Percentiles rank a stretch among this genome's conserved stretches.
These are phyloP conservation scores for Rhododendron vialii DNA, from an alignment of 148 eudicot genomes.

Conservation along the genomic window DNA sequence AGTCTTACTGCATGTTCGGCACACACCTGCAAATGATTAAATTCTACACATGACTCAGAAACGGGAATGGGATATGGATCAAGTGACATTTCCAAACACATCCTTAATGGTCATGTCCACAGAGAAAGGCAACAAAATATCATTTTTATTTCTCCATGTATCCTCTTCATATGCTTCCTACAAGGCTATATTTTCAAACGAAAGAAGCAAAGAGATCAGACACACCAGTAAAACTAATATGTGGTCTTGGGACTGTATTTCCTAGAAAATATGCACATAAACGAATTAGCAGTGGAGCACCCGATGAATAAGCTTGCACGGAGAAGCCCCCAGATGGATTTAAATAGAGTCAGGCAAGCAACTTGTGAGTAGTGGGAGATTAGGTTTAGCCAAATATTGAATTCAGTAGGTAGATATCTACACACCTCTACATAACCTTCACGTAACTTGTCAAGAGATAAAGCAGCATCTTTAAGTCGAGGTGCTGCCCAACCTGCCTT, in stretches of 20 bases:
- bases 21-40: not conserved
- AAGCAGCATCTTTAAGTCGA: conserved; percentile 89
- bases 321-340: not conserved
- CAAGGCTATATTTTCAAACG: not conserved
- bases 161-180: not conserved
- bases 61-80: not conserved
- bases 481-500: conserved; percentile 96
- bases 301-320: not conserved
- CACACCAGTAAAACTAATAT: not conserved
- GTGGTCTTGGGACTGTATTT: not conserved
- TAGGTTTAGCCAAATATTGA: not conserved
- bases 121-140: not conserved
- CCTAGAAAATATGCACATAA: not conserved
- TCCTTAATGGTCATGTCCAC: not conserved
- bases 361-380: no score
- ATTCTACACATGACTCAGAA: not conserved
- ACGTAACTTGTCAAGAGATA: conserved; percentile 84
- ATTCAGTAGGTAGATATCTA: not conserved
- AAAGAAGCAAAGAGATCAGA: not conserved
- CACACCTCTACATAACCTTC: conserved; percentile 90
- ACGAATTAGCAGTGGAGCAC: not conserved
- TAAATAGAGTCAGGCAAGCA: not conserved
- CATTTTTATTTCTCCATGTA: not conserved
- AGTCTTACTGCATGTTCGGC: not conserved
- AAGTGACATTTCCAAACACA: not conserved